A percentile compares a stretch with the other conserved stretches of the same genome.
Evolutionary conservation across 1,284 basidiomycete genomes (phyloP).

Genomic region (Amylostereum chailletii): DNA sequence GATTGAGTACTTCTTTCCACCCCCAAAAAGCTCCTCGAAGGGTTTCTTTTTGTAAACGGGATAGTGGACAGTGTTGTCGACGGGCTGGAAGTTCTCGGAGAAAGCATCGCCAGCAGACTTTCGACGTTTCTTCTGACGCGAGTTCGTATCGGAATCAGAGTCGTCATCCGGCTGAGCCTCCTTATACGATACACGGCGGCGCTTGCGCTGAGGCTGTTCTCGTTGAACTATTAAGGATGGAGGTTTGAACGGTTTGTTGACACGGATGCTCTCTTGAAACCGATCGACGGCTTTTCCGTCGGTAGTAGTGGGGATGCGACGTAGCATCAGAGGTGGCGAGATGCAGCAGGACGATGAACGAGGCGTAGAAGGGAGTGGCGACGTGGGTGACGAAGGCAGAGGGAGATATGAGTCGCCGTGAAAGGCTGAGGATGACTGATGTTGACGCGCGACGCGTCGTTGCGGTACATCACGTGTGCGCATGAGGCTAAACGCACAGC

Average conservation of each 20-base stretch:
- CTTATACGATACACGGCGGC: constrained; percentile 79
- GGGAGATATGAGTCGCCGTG: too few relatives aligned
- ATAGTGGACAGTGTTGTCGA: constrained; percentile 57
- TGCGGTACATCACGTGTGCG: too few relatives aligned
- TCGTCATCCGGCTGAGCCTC: constrained; percentile 38
- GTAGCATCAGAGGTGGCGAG: constrained; percentile 39
- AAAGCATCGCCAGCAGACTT: constrained; percentile 40
- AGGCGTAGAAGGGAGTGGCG: too few relatives aligned
- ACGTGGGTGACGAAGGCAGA: too few relatives aligned
- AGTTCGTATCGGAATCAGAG: constrained; percentile 42
- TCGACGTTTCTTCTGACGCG: constrained; percentile 43
- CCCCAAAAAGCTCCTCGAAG: constrained; percentile 50
- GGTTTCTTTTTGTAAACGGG: constrained; percentile 83
- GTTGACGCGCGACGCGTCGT: too few relatives aligned
- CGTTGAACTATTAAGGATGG: constrained; percentile 51
- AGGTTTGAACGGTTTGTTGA: constrained; percentile 76
- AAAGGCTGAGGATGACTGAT: too few relatives aligned
- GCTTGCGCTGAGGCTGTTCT: constrained; percentile 65
- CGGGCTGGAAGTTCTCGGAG: constrained; percentile 26
- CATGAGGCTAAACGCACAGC: too few relatives aligned
- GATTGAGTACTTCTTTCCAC: constrained; percentile 60
- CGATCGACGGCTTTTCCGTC: constrained; percentile 61
- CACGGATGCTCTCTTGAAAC: constrained; percentile 58
- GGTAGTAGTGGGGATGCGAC: constrained; percentile 55
- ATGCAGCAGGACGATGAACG: not conserved